Evolutionary conservation across 495 filamentous ascomycete genomes (phyloP).

Genomic region (Neurospora tetrasperma): DNA sequence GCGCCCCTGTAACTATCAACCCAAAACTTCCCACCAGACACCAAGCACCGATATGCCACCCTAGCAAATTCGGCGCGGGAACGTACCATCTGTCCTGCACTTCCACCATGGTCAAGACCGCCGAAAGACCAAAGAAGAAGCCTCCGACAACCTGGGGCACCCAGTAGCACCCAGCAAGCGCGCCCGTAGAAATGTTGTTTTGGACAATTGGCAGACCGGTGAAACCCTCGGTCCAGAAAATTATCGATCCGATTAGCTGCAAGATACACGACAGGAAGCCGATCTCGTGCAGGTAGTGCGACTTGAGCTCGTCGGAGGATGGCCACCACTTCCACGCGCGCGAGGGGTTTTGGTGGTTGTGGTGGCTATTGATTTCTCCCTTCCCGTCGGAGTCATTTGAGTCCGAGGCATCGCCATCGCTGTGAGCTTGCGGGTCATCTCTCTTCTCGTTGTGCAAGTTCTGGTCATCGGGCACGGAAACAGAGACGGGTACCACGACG

Average conservation of each 20-base stretch:
- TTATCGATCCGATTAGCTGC: conserved; percentile 52
- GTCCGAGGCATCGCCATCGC: neutral
- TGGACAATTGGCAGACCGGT: conserved; percentile 52
- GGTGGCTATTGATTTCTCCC: neutral
- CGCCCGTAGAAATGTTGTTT: conserved; percentile 22
- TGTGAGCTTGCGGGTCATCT: neutral
- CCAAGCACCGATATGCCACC: conserved; percentile 41
- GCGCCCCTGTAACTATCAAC: conserved; percentile 56
- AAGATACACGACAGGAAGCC: conserved; percentile 55
- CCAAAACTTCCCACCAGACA: conserved; percentile 44
- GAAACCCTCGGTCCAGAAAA: conserved; percentile 62
- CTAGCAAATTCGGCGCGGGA: conserved; percentile 48
- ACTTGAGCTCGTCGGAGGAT: conserved; percentile 42
- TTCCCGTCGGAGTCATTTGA: neutral
- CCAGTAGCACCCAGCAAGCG: conserved; percentile 51
- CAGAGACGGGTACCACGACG: neutral
- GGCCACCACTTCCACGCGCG: conserved; percentile 52
- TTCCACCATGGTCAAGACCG: conserved; percentile 56
- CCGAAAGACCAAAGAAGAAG: conserved; percentile 50
- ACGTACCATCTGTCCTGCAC: conserved; percentile 51
- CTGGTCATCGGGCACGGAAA: neutral
- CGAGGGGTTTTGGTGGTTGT: neutral
- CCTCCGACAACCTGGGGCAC: conserved; percentile 59
- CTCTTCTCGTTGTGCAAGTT: neutral
- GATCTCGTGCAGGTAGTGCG: conserved; percentile 56